phyloP scores from a whole-genome alignment of 805 yeast genomes.

The Spathaspora arborariae region DNA sequence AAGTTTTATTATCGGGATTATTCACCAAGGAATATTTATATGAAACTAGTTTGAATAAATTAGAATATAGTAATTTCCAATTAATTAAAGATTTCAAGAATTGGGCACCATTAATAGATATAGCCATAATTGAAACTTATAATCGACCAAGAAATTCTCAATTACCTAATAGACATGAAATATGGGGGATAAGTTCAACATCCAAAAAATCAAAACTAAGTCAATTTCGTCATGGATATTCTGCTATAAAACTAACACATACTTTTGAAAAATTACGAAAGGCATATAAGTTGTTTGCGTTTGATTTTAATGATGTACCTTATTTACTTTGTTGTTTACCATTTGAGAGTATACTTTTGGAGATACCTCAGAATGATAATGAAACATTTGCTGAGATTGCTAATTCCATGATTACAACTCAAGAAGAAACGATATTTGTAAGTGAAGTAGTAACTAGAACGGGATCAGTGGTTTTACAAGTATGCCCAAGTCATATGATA shows the following conservation, averaged over 20 bases:
- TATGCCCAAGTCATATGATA: conserved; percentile 18
- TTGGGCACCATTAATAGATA: conserved; percentile 48
- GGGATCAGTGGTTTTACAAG: conserved; percentile 20
- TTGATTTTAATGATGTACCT: conserved; percentile 14
- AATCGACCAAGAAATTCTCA: conserved; percentile 11
- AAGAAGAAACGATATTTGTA: conserved; percentile 15
- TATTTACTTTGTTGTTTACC: conserved; percentile 35
- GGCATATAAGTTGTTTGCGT: conserved; percentile 16
- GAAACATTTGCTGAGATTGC: conserved; percentile 24
- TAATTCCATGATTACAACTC: conserved; percentile 11
- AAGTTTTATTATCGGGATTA: conserved; percentile 25
- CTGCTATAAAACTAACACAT: conserved; percentile 21
- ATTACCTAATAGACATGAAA: conserved; percentile 28
- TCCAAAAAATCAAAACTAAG: conserved; percentile 31
- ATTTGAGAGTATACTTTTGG: conserved; percentile 35
- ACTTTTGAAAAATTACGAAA: conserved; percentile 29
- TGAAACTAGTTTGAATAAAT: conserved; percentile 6
- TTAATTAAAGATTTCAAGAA: conserved; percentile 31
- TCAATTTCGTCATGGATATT: conserved; percentile 31
- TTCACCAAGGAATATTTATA: conserved; percentile 11
- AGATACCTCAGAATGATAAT: conserved; percentile 17
- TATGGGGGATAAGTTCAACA: conserved; percentile 40
- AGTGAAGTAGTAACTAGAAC: conserved; percentile 9
- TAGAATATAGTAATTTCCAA: conserved; percentile 19
- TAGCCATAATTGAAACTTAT: conserved; percentile 28